Conservation (phyloP, 2,329 filamentous ascomycete genomes). For the Epicoccum nigrum region DNA sequence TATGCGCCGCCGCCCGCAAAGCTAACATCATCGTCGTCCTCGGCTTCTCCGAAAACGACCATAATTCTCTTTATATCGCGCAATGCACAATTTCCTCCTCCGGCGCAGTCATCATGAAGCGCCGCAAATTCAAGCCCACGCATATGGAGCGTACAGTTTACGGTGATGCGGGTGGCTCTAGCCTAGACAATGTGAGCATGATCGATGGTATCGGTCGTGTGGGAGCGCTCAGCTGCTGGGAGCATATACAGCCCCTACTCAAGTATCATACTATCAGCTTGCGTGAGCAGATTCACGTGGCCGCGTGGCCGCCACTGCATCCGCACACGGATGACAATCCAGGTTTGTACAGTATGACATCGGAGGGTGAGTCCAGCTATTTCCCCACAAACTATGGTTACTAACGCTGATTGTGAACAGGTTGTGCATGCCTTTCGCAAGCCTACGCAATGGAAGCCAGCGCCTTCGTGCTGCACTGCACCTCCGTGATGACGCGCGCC, state of each 20-base stretch:
- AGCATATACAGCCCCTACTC: slow-evolving; percentile 51
- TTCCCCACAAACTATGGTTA: neutral
- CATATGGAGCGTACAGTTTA: slow-evolving; percentile 54
- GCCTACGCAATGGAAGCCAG: slow-evolving; percentile 64
- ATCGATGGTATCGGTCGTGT: slow-evolving; percentile 38
- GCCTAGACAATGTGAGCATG: slow-evolving; percentile 45
- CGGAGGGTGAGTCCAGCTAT: slow-evolving; percentile 33
- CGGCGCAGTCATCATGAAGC: slow-evolving; percentile 45
- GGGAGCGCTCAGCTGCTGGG: slow-evolving; percentile 48
- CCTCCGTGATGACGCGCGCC: slow-evolving; percentile 54
- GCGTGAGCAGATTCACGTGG: slow-evolving; percentile 50
- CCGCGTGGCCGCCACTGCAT: slow-evolving; percentile 50
- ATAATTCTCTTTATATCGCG: slow-evolving; percentile 49
- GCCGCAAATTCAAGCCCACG: slow-evolving; percentile 52
- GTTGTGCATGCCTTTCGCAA: slow-evolving; percentile 51
- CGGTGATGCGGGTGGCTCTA: slow-evolving; percentile 46
- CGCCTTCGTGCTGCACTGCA: slow-evolving; percentile 62
- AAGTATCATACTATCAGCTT: slow-evolving; percentile 51
- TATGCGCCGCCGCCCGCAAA: slow-evolving; percentile 45
- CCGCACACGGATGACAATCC: slow-evolving; percentile 34
- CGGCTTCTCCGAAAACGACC: slow-evolving; percentile 49
- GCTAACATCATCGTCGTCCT: slow-evolving; percentile 47
- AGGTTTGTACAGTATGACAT: slow-evolving; percentile 47
- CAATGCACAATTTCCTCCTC: slow-evolving; percentile 47
- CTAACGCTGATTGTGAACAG: neutral